Evolutionary conservation across 768 basidiomycete genomes (phyloP), one percentile per base, ranked within the genome.

Genomic region (Cystobasidium ongulense): DNA sequence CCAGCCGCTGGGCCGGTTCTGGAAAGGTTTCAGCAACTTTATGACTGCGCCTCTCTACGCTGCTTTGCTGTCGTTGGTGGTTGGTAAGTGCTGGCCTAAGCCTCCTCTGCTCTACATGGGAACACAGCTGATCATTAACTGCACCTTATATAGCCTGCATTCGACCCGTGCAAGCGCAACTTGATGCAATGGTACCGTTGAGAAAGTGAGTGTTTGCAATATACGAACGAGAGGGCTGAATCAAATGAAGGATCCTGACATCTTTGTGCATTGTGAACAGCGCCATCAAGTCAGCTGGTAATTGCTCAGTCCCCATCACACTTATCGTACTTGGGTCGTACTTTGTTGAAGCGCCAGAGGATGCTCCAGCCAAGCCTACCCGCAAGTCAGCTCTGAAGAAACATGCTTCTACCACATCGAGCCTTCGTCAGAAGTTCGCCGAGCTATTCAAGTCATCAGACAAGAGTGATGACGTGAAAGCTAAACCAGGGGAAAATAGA

Each of bases 281-380:
- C 25, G 88, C 90, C 0, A 81, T 93, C 62, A 84, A 82, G 1
- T 82, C 83, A 15, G 87, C 88, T 0, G 90, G 92, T 0, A 87
- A 85, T 74, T 91, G 90, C 74, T 88, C 89, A 11, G 88, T 97
- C 74, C 95, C 94, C 0, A 79, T 97, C 31, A 97, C 94, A 1
- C 83, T 96, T 29, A 85, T 97, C 71, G 92, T 96, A 5, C 87
- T 97, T 52, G 94, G 94, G 13, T 92, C 90, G 17, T 97, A 94
- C 80, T 82, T 46, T 74, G 78, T 23, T 63, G 59, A 74, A 18
- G 64, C 54, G 53, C 70, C 66, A 43, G 54, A 72, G 10, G 64
- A 67, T 11, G 65, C 54, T 15, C 75, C 76, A 33, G 72, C 57
- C 15, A 66, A 33, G 46, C 52, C 23, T 23, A 35, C 38, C 36